A percentile compares a stretch with the other conserved stretches of the same genome.
These are phyloP conservation scores for Collybia mongolica DNA, from an alignment of 768 basidiomycete genomes.

Conservation along the genomic window DNA sequence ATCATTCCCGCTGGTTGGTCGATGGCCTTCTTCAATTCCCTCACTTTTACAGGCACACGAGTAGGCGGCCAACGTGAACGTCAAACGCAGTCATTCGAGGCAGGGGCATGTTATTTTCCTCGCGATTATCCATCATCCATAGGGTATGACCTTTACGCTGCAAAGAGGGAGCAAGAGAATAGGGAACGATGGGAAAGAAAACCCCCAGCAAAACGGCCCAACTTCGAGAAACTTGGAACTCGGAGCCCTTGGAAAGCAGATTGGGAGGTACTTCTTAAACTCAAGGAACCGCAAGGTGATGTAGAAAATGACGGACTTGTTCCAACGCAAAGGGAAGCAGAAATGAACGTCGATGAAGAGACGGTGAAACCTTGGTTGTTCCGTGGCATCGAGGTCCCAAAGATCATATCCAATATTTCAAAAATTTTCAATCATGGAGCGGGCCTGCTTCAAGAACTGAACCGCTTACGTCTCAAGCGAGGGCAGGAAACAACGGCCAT, in stretches of 20 bases:
- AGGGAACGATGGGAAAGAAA: slow-evolving; percentile 69
- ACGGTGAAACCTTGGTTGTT: slow-evolving; percentile 64
- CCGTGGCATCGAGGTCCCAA: slow-evolving; percentile 48
- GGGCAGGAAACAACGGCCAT: slow-evolving; percentile 36
- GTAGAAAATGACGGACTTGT: slow-evolving; percentile 36
- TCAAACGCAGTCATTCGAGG: slow-evolving; percentile 79
- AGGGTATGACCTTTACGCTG: slow-evolving; percentile 52
- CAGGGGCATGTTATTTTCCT: slow-evolving; percentile 74
- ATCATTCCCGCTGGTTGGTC: slow-evolving; percentile 87
- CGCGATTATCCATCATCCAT: slow-evolving; percentile 68
- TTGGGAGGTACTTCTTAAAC: slow-evolving; percentile 71
- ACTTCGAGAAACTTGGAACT: slow-evolving; percentile 63
- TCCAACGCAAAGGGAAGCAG: slow-evolving; percentile 57
- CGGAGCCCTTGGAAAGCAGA: slow-evolving; percentile 74
- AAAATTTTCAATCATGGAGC: slow-evolving; percentile 38
- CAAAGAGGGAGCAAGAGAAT: slow-evolving; percentile 50
- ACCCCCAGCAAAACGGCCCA: slow-evolving; percentile 85
- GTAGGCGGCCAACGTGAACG: slow-evolving; percentile 85
- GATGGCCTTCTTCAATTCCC: slow-evolving; percentile 85
- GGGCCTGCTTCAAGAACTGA: slow-evolving; percentile 53
- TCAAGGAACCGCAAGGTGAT: slow-evolving; percentile 21
- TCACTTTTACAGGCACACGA: slow-evolving; percentile 80
- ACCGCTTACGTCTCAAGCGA: slow-evolving; percentile 58
- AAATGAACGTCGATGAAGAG: slow-evolving; percentile 10
- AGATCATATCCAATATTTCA: slow-evolving; percentile 41